A percentile compares a stretch with the other conserved stretches of the same genome.
Conservation (phyloP, 306 rosid genomes). For the Potentilla sterilis region DNA sequence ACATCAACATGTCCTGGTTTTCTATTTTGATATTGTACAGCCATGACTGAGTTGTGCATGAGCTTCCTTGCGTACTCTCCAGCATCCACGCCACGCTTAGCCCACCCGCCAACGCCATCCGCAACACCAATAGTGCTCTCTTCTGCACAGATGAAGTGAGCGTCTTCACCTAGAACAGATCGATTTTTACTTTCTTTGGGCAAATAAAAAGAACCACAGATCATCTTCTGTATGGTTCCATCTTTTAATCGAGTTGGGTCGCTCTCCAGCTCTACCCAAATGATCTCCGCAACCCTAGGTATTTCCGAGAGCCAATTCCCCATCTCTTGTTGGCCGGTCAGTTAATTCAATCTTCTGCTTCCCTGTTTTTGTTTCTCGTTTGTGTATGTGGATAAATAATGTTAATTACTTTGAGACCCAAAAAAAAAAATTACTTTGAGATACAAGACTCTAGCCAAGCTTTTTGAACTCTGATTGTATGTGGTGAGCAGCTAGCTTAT, state of each 20-base stretch:
- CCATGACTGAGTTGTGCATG: constrained; percentile 1
- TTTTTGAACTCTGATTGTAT: not conserved
- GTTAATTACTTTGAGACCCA: not conserved
- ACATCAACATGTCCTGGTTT: not conserved
- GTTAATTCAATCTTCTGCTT: not conserved
- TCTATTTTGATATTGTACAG: not conserved
- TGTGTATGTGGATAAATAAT: not conserved
- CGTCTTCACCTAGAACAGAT: constrained; percentile 12
- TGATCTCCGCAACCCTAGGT: not conserved
- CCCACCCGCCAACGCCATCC: constrained; percentile 22
- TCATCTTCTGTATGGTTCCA: not conserved
- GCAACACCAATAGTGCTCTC: constrained; percentile 9
- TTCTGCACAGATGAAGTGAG: constrained; percentile 13
- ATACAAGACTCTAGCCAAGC: not conserved
- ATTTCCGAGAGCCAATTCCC: not conserved
- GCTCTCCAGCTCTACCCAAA: not conserved
- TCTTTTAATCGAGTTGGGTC: not conserved
- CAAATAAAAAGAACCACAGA: not conserved
- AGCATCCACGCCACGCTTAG: not conserved
- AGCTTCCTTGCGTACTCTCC: constrained; percentile 17
- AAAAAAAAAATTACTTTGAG: too few species aligned
- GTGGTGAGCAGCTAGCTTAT: not conserved
- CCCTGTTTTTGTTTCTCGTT: not conserved
- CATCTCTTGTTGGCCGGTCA: not conserved
- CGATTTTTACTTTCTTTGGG: not conserved